Evolutionary conservation across 2,329 filamentous ascomycete genomes (phyloP).

Genomic region (Neofusicoccum umdonicola): DNA sequence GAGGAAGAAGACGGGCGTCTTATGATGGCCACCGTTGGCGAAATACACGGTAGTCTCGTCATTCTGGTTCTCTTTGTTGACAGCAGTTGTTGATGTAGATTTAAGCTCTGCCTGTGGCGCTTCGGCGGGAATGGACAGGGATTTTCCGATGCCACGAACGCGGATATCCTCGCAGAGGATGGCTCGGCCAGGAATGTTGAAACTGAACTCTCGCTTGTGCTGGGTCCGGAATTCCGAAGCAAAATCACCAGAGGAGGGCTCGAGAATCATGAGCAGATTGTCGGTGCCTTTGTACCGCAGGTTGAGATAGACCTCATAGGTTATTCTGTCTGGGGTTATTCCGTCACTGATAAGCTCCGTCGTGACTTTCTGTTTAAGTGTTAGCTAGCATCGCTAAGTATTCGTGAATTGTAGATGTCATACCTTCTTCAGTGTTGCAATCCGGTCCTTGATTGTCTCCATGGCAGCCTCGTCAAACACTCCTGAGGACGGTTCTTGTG

Average conservation of each 20-base stretch:
- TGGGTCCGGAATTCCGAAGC: conserved; percentile 33
- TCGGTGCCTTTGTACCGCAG: conserved; percentile 46
- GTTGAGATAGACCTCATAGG: conserved; percentile 40
- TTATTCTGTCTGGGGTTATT: conserved; percentile 44
- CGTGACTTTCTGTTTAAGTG: conserved; percentile 51
- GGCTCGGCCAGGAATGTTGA: conserved; percentile 36
- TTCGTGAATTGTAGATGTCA: not conserved
- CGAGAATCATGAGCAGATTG: conserved; percentile 45
- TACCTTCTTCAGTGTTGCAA: conserved; percentile 60
- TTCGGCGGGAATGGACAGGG: conserved; percentile 18
- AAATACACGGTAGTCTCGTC: conserved; percentile 25
- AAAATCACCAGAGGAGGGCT: conserved; percentile 32
- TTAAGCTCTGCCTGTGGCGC: conserved; percentile 18
- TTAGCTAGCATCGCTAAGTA: not conserved
- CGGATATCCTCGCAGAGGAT: conserved; percentile 28
- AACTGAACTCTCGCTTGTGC: conserved; percentile 45
- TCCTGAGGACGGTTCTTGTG: conserved; percentile 34
- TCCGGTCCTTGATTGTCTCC: conserved; percentile 62
- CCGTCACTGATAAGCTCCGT: conserved; percentile 64
- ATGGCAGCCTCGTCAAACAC: conserved; percentile 26
- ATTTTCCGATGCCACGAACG: conserved; percentile 34
- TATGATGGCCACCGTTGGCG: conserved; percentile 21
- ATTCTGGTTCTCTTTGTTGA: not conserved
- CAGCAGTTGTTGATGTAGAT: not conserved
- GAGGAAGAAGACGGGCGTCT: conserved; percentile 27